These are phyloP conservation scores for Centrapalus pauciflorus DNA, from an alignment of 129 eudicot genomes.

Conservation along the genomic window DNA sequence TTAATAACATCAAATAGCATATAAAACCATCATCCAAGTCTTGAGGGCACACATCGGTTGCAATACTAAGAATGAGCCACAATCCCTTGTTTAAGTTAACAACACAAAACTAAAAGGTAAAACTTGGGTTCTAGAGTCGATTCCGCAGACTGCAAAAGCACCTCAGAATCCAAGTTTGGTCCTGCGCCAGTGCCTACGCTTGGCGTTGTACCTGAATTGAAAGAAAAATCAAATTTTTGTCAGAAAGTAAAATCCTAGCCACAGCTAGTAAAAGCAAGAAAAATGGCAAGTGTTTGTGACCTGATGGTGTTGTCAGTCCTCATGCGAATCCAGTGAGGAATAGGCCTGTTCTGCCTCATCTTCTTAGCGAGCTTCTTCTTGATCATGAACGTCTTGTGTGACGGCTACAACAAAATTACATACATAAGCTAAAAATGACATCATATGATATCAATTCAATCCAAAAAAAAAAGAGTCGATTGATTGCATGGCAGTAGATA, in stretches of 20 bases:
- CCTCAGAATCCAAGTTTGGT: constrained; percentile 88
- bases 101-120: constrained; percentile 3
- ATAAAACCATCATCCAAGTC: neutral
- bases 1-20: neutral
- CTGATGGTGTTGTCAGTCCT: constrained; percentile 86
- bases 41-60: neutral
- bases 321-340: constrained; percentile 93
- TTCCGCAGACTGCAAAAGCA: constrained; percentile 13
- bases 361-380: constrained; percentile 92
- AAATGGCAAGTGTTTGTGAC: neutral
- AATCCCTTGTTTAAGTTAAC: neutral
- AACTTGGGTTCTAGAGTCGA: neutral
- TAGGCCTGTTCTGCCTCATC: constrained; percentile 92
- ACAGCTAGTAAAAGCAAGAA: too few species aligned
- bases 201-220: constrained; percentile 65
- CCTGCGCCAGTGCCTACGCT: constrained; percentile 97
- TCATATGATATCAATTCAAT: neutral
- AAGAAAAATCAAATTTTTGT: neutral
- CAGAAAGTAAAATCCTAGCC: neutral
- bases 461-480: neutral
- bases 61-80: neutral
- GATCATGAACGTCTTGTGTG: constrained; percentile 83
- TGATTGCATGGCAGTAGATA: too few species aligned
- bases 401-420: constrained; percentile 46
- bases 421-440: neutral